Evolutionary conservation across 1,139 yeast genomes (phyloP).

Genomic region (Pichia sp.): DNA sequence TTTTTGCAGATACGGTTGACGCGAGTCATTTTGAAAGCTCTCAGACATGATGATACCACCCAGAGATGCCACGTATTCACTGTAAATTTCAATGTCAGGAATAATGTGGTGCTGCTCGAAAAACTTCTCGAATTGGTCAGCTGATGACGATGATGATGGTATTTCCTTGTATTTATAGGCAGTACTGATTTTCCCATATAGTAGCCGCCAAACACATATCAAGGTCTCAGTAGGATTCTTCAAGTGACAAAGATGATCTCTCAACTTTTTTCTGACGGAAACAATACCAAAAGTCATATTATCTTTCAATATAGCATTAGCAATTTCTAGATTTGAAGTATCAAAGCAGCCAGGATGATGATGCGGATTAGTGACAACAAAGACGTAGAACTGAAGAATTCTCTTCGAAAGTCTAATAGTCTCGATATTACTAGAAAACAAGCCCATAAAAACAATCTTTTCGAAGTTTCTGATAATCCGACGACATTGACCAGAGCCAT

Average conservation of each 20-base stretch:
- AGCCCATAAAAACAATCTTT: constrained; percentile 19
- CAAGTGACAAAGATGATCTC: constrained; percentile 48
- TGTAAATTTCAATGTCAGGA: constrained; percentile 19
- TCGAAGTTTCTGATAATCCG: constrained; percentile 21
- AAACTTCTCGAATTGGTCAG: constrained; percentile 20
- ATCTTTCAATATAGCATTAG: constrained; percentile 46
- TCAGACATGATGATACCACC: constrained; percentile 27
- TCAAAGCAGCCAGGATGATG: constrained; percentile 29
- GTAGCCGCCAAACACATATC: constrained; percentile 53
- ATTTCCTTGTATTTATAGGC: constrained; percentile 14
- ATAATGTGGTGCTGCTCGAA: constrained; percentile 20
- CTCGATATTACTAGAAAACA: constrained; percentile 23
- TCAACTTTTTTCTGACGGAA: constrained; percentile 64
- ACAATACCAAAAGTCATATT: constrained; percentile 68
- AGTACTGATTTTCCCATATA: constrained; percentile 33
- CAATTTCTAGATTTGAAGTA: constrained; percentile 39
- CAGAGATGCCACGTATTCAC: constrained; percentile 27
- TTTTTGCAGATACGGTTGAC: constrained; percentile 17
- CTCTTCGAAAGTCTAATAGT: constrained; percentile 22
- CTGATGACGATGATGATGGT: constrained; percentile 16
- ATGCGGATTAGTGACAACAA: constrained; percentile 15
- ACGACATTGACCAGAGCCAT: constrained; percentile 17
- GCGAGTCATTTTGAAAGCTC: constrained; percentile 19
- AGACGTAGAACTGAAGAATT: constrained; percentile 18
- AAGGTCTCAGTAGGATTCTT: constrained; percentile 55